Base-by-base conservation (phyloP, 1,284 basidiomycete species). In the Porodaedalea pini region DNA sequence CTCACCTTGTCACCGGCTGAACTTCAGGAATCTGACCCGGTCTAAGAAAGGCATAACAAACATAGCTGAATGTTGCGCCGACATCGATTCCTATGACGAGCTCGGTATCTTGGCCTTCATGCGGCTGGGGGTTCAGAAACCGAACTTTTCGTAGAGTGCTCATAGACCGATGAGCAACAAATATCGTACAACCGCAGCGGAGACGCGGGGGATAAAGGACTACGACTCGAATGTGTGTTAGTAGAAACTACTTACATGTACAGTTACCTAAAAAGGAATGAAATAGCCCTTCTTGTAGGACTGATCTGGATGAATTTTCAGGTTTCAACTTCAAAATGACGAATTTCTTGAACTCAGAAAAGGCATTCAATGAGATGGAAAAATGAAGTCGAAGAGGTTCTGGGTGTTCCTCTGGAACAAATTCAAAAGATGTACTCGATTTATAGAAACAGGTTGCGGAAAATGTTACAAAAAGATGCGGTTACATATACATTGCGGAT, bases 361-460 rank as follows among this genome's bases (percentile, higher is more conserved):
- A 64, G 51, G 73, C 79, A 2, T 60, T 81, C 36, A 64, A 70
- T 27, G 75, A 77, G 62, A 79, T 81, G 63, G 71, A 80, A 66
- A 81, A 79, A 66, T 71, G 53, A 48, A 4, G 21, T 21, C 11
- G 13, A 23, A 10, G 21, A 3, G 6, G 8, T 17, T 8, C n/a
- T 2, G 21, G 25, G n/a, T 19, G 6, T n/a, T 2, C n/a, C 11
- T 37, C 11, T 37, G 36, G 40, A 41, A n/a, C n/a, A n/a, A n/a
- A n/a, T n/a, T n/a, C n/a, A n/a, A n/a, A n/a, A n/a, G n/a, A n/a
- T n/a, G n/a, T n/a, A n/a, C n/a, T n/a, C n/a, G n/a, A n/a, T n/a
- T n/a, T n/a, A n/a, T n/a, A n/a, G n/a, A n/a, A n/a, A n/a, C n/a
- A n/a, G n/a, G n/a, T n/a, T n/a, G n/a, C n/a, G n/a, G n/a, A n/a